Evolutionary conservation across 2,329 filamentous ascomycete species (phyloP), one percentile per base, ranked within the genome.

Genomic region (Knoxdaviesia capensis): DNA sequence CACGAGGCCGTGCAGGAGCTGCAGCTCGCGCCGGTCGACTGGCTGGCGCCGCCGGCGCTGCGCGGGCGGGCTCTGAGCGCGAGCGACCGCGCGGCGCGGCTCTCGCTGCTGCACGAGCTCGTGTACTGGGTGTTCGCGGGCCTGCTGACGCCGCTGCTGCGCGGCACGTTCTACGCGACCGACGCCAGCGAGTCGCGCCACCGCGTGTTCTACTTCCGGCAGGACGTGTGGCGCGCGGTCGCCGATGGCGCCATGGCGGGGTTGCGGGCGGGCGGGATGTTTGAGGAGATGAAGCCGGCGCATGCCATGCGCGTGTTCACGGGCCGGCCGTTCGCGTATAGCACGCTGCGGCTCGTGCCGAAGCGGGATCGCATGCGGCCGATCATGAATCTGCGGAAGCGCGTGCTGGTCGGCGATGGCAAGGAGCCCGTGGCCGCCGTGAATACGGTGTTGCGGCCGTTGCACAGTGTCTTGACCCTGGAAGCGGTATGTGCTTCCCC

Each of bases 41-140:
- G 90, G 90, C 71, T 94, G 41, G 64, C 64, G 20, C 69, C 73
- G 33, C 68, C 69, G 1, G 58, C 57, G 8, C 54, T 66, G 1
- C 50, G 55, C 9, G 56, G 54, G 3, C 52, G 56, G 7, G 87
- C 78, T 43, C 63, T 80, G 40, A 80, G 80, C 45, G 64, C 67
- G 45, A 77, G 79, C 0, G 88, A 96, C 53, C 64, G 71, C 31
- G 60, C 62, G 6, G 96, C 94, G 57, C 77, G 87, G 7, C 64
- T 62, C 30, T 82, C 94, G 52, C 66, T 96, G 0, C 72, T 94
- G 40, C 60, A 76, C 42, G 90, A 98, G 55, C 77, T 96, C 44
- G 52, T 96, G 6, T 96, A 94, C 60, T 98, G 87, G 55, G 49
- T 93, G 4, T 90, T 98, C 52, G 90, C 98, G 57, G 94, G 87